phyloP scores from a whole-genome alignment of 371 early-diverging fungal species.

The Mortierella sp. region DNA sequence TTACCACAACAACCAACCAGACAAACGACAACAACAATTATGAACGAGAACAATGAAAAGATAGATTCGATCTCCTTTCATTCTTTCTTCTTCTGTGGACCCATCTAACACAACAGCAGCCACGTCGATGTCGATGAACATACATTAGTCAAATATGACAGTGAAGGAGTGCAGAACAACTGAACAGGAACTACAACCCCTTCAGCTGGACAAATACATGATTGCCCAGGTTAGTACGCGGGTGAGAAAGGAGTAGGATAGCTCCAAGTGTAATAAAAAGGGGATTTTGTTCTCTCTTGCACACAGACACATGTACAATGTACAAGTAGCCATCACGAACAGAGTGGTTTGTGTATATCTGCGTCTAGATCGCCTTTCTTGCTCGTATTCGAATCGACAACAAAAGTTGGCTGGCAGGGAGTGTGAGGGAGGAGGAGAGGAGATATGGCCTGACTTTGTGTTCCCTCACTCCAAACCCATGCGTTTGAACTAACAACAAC shows the following conservation, averaged over 20 bases:
- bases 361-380: not conserved
- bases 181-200: not conserved
- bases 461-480: not conserved
- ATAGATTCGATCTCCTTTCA: not conserved
- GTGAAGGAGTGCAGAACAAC: not conserved
- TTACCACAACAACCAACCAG: not conserved
- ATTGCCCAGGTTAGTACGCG: constrained; percentile 20
- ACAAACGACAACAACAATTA: not conserved
- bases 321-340: too few relatives aligned
- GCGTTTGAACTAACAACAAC: not conserved
- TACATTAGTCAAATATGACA: not conserved
- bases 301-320: too few relatives aligned
- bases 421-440: not conserved
- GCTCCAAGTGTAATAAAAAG: not conserved
- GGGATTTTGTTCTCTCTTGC: not conserved
- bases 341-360: not conserved
- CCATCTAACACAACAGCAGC: not conserved
- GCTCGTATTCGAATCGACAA: not conserved
- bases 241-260: not conserved
- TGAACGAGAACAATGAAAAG: constrained; percentile 7
- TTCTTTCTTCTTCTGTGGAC: not conserved
- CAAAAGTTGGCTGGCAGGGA: not conserved
- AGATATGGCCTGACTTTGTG: constrained; percentile 11
- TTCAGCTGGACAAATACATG: constrained; percentile 14
- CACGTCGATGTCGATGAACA: not conserved